Evolutionary conservation across 768 basidiomycete species (phyloP), one percentile per base, ranked within the genome.

Genomic region (Pseudohyphozyma bogoriensis): DNA sequence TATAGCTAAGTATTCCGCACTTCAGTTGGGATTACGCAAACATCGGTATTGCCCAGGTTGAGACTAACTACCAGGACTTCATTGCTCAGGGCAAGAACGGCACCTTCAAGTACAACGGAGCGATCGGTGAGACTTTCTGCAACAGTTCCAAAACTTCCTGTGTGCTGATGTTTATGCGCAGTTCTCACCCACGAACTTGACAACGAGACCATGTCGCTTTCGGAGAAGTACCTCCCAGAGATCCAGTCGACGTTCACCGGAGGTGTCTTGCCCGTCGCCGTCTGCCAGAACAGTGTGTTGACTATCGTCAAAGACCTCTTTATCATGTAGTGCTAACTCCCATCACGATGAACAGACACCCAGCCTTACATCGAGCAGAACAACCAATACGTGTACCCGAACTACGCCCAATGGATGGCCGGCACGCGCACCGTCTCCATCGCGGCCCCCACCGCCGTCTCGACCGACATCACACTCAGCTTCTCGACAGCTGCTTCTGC

Each of bases 141-240:
- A n/a, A n/a, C n/a, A n/a, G n/a, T n/a, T n/a, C n/a, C n/a, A n/a
- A n/a, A n/a, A n/a, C n/a, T n/a, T n/a, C n/a, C n/a, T n/a, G n/a
- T n/a, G n/a, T n/a, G n/a, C n/a, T n/a, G n/a, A n/a, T n/a, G n/a
- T n/a, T n/a, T n/a, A n/a, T n/a, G n/a, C n/a, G n/a, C n/a, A n/a
- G 40, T 13, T 35, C 31, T 50, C 11, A 16, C 8, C 53, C 31
- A n/a, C 28, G 16, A 35, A 35, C 24, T 37, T 32, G 70, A 70
- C 70, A 73, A 72, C 64, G 71, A 68, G 56, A 74, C 73, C 28
- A 75, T 75, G 73, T 20, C 50, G 20, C 69, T 73, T 32, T 40
- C 57, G 16, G 35, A 66, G 57, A 52, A 62, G 57, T 68, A 65
- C 58, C 61, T 69, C 20, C 67, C 71, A 35, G 51, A 57, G 56